Evolutionary conservation across 176 grass and related monocot genomes (phyloP).

Genomic region (Oryza glaberrima): DNA sequence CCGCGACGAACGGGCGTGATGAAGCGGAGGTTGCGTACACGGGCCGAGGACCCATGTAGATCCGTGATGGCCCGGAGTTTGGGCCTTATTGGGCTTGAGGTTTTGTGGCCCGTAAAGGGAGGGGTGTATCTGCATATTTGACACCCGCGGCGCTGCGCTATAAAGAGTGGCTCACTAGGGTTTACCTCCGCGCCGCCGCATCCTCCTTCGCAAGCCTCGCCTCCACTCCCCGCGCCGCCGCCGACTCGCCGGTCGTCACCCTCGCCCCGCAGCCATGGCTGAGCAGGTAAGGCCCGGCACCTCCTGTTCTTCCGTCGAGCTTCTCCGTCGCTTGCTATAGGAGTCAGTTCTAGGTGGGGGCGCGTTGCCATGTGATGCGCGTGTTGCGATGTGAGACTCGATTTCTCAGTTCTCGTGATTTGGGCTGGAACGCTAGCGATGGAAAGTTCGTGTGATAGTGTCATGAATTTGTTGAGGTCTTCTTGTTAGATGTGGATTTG

Average conservation of each 20-base stretch:
- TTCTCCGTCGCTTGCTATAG: background rate
- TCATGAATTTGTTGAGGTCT: background rate
- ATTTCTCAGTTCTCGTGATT: too few relatives aligned
- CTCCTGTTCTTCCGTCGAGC: background rate
- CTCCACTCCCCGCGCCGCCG: background rate
- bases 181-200: constrained; percentile 44
- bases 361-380: too few relatives aligned
- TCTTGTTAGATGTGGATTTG: background rate
- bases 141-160: background rate
- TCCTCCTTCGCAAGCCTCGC: background rate
- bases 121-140: constrained; percentile 23
- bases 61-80: background rate
- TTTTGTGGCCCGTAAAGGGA: background rate
- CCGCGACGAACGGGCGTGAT: constrained; percentile 2
- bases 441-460: too few relatives aligned
- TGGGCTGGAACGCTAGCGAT: too few relatives aligned
- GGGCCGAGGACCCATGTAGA: background rate
- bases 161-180: constrained; percentile 48
- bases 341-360: background rate
- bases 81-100: background rate
- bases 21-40: background rate
- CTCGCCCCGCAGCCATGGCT: constrained; percentile 61
- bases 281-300: constrained; percentile 57
- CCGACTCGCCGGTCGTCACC: background rate
- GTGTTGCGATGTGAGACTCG: too few relatives aligned